Evolutionary conservation across 306 rosid genomes (phyloP).

Genomic region (Vicia villosa): DNA sequence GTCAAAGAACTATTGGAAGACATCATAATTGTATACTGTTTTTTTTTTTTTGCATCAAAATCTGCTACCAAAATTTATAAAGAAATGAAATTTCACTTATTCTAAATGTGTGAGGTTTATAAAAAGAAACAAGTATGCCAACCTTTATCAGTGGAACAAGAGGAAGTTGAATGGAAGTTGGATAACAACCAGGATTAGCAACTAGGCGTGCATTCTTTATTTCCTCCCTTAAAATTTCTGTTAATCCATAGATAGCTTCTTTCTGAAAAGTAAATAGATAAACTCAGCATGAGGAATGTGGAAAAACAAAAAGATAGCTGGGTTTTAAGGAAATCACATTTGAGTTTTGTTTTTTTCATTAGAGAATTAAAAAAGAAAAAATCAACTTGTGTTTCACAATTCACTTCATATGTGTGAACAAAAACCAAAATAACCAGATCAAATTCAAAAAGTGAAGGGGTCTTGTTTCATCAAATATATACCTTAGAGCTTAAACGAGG

Average conservation of each 20-base stretch:
- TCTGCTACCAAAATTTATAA: background rate
- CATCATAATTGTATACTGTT: background rate
- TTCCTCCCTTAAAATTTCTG: conserved; percentile 78
- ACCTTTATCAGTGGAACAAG: conserved; percentile 93
- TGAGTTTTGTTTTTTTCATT: background rate
- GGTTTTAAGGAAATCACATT: background rate
- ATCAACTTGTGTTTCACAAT: background rate
- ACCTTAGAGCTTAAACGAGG: conserved; percentile 1
- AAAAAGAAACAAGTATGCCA: conserved; percentile 33
- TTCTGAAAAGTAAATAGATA: conserved; percentile 55
- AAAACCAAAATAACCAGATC: conserved; percentile 21
- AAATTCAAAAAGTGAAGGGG: conserved; percentile 15
- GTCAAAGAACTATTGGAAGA: conserved; percentile 1
- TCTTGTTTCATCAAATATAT: conserved; percentile 20
- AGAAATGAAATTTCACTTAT: background rate
- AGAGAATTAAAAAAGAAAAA: background rate
- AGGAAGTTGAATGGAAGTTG: conserved; percentile 92
- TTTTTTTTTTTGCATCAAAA: background rate
- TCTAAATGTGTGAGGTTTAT: background rate
- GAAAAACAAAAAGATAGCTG: background rate
- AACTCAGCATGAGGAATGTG: conserved; percentile 28
- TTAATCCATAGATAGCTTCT: conserved; percentile 92
- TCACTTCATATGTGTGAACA: background rate
- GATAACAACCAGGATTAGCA: conserved; percentile 98
- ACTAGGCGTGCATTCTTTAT: conserved; percentile 78